phyloP scores from a whole-genome alignment of 805 yeast species.

The Sugiyamaella mastotermitis region DNA sequence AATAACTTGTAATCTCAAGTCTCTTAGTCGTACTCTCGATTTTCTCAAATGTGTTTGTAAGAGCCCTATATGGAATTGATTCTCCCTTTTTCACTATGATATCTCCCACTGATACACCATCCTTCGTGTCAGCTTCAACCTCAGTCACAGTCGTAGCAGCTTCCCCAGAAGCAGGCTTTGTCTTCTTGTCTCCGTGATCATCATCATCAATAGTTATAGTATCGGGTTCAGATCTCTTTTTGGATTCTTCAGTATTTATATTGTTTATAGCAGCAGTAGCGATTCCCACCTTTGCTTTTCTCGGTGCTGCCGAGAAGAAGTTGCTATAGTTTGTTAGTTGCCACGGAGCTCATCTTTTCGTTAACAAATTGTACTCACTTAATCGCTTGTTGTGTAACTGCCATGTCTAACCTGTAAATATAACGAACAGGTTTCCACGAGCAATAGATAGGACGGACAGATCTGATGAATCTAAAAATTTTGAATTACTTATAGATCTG shows the following conservation, averaged over 20 bases:
- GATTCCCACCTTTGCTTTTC: not conserved
- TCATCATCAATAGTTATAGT: not conserved
- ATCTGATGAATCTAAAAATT: too few relatives aligned
- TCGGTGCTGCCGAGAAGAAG: not conserved
- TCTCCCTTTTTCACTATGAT: slow-evolving; percentile 7
- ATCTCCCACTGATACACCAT: not conserved
- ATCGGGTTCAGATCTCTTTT: not conserved
- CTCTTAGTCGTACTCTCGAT: slow-evolving; percentile 80
- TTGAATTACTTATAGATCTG: too few relatives aligned
- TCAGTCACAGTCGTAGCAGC: not conserved
- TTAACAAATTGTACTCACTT: slow-evolving; percentile 1
- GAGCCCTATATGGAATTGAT: slow-evolving; percentile 34
- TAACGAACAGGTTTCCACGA: too few relatives aligned
- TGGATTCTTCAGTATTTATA: not conserved
- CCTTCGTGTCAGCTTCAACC: not conserved
- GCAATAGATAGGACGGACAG: too few relatives aligned
- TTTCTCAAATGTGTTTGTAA: slow-evolving; percentile 64
- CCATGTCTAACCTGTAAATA: too few relatives aligned
- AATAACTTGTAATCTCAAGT: slow-evolving; percentile 68
- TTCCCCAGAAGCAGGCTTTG: not conserved
- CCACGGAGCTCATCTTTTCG: not conserved
- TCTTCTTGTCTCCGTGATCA: slow-evolving; percentile 1
- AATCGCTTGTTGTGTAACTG: slow-evolving; percentile 4
- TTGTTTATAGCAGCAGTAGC: not conserved
- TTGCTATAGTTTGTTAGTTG: not conserved